Percentiles rank a stretch among this genome's conserved stretches.
These are phyloP conservation scores for Fusarium sp. DNA, from an alignment of 2,329 filamentous ascomycete genomes.

Conservation along the genomic window DNA sequence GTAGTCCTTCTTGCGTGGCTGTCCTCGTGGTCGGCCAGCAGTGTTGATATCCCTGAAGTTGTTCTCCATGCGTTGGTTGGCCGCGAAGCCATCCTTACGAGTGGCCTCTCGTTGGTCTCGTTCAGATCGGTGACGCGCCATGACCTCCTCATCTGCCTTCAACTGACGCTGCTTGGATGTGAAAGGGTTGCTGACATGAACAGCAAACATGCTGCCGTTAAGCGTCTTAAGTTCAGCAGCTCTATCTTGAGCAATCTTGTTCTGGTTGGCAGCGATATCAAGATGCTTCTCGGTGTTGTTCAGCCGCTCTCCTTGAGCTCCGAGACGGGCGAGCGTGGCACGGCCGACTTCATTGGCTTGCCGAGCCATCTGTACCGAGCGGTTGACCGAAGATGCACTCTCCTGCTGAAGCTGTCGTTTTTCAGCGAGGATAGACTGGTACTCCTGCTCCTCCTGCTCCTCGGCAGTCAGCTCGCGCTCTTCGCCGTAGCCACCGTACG, in stretches of 20 bases:
- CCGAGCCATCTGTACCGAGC: constrained; percentile 53
- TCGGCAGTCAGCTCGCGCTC: constrained; percentile 84
- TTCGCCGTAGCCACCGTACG: constrained; percentile 68
- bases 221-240: constrained; percentile 84
- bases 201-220: constrained; percentile 90
- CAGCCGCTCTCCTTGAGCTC: constrained; percentile 80
- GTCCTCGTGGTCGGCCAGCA: constrained; percentile 43
- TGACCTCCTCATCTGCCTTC: constrained; percentile 71
- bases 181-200: constrained; percentile 81
- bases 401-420: constrained; percentile 78
- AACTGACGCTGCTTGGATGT: constrained; percentile 72
- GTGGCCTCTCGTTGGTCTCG: constrained; percentile 71
- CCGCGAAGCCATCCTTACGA: constrained; percentile 59
- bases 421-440: constrained; percentile 65
- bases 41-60: constrained; percentile 55
- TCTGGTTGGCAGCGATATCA: constrained; percentile 80
- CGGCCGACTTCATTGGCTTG: constrained; percentile 67
- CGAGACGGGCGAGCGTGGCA: constrained; percentile 76
- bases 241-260: constrained; percentile 79
- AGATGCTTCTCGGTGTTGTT: constrained; percentile 86
- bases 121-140: constrained; percentile 74
- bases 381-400: constrained; percentile 59
- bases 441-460: constrained; percentile 76
- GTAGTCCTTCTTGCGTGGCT: constrained; percentile 53
- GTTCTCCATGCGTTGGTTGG: constrained; percentile 63